These are phyloP conservation scores for Scopulariopsis brevicaulis DNA, from an alignment of 2,329 filamentous ascomycete species.

Conservation along the genomic window DNA sequence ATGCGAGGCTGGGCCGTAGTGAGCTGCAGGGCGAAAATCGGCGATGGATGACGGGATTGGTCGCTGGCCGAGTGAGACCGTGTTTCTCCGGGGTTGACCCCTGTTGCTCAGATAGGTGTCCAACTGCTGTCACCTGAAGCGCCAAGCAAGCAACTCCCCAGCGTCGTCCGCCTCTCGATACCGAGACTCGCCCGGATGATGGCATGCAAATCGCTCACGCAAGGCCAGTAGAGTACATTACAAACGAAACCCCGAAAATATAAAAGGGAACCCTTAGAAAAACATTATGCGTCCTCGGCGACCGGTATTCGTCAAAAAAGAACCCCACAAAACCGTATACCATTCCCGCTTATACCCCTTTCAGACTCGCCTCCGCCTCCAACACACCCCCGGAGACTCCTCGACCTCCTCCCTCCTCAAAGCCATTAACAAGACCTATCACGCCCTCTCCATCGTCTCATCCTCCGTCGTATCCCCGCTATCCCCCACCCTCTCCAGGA, in stretches of 20 bases:
- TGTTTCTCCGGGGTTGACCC: not conserved
- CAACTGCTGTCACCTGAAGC: not conserved
- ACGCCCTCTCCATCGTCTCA: constrained; percentile 21
- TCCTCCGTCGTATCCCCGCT: constrained; percentile 37
- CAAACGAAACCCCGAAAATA: not conserved
- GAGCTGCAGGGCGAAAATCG: not conserved
- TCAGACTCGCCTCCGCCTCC: not conserved
- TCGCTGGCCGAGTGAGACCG: not conserved
- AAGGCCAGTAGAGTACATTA: not conserved
- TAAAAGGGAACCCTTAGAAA: not conserved
- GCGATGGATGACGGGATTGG: not conserved
- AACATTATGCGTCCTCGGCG: not conserved
- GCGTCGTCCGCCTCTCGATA: not conserved
- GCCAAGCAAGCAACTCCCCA: not conserved
- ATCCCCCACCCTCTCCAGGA: constrained; percentile 25
- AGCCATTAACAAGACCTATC: not conserved
- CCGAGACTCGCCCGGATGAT: not conserved
- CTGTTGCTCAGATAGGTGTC: not conserved
- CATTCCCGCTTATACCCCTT: not conserved
- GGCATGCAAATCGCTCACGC: not conserved
- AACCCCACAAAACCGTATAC: not conserved
- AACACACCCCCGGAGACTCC: not conserved
- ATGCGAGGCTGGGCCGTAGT: not conserved
- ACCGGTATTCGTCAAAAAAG: not conserved
- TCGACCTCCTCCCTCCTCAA: not conserved